Percentiles rank a stretch among this genome's conserved stretches.
Conservation (phyloP, 768 basidiomycete species). For the Suillus cothurnatus region DNA sequence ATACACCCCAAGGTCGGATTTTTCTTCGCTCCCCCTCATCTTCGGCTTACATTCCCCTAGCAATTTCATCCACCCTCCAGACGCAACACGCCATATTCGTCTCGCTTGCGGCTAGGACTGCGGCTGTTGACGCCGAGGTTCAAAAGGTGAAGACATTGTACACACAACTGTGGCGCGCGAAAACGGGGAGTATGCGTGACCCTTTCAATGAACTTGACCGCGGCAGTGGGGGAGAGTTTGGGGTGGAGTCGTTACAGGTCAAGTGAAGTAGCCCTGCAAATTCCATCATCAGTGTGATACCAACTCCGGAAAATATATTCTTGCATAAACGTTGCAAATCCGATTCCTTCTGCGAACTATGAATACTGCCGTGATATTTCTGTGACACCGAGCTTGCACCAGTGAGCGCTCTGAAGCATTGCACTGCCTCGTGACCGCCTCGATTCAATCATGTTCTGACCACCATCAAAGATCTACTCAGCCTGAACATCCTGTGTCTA, state of each 20-base stretch:
- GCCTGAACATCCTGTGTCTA: neutral
- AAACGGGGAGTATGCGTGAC: constrained; percentile 82
- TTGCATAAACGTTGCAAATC: neutral
- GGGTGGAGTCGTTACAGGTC: constrained; percentile 36
- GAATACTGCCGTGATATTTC: neutral
- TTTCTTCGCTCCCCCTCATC: constrained; percentile 1
- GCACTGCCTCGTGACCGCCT: neutral
- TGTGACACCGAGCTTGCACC: neutral
- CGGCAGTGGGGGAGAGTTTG: constrained; percentile 45
- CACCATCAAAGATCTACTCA: neutral
- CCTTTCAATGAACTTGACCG: constrained; percentile 64
- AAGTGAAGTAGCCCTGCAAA: constrained; percentile 13
- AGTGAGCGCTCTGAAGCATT: neutral
- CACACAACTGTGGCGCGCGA: constrained; percentile 76
- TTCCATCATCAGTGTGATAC: neutral
- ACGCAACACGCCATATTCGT: constrained; percentile 80
- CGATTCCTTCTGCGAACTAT: neutral
- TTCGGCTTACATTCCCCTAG: constrained; percentile 37
- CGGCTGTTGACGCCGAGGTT: constrained; percentile 70
- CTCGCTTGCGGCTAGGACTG: constrained; percentile 74
- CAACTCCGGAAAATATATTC: neutral
- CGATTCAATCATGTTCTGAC: neutral
- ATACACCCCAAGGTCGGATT: constrained; percentile 70
- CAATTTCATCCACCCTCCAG: constrained; percentile 74
- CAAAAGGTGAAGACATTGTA: constrained; percentile 77